phyloP scores from a whole-genome alignment of 78 protist species.

The Guillardia theta region DNA sequence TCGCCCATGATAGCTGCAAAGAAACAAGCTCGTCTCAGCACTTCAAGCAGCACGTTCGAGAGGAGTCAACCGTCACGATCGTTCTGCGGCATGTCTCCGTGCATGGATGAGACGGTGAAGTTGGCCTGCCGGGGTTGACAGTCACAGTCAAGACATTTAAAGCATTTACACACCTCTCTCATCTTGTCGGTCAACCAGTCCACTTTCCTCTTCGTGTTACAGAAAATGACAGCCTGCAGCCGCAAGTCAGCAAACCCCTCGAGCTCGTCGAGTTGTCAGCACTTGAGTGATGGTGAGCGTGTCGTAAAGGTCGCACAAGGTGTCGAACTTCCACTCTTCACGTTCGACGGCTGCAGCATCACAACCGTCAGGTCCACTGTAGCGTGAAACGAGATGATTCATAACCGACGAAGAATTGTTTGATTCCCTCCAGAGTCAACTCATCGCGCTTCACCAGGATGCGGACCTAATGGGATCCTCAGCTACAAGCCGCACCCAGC shows the following conservation, averaged over 20 bases:
- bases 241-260: not conserved
- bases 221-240: conserved; percentile 90
- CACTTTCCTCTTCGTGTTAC: conserved; percentile 88
- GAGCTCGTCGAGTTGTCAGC: not conserved
- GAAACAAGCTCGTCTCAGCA: not conserved
- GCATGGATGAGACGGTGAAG: conserved; percentile 93
- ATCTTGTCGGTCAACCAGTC: conserved; percentile 87
- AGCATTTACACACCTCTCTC: too few relatives aligned
- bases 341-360: conserved; percentile 92
- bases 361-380: too few relatives aligned
- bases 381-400: too few relatives aligned
- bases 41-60: too few relatives aligned
- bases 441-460: conserved; percentile 98
- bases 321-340: conserved; percentile 99
- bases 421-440: conserved; percentile 92
- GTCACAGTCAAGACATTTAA: too few relatives aligned
- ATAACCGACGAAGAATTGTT: conserved; percentile 96
- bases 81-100: conserved; percentile 85
- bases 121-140: too few relatives aligned
- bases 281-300: conserved; percentile 94
- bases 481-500: too few relatives aligned
- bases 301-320: conserved; percentile 98
- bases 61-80: too few relatives aligned
- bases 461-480: conserved; percentile 85
- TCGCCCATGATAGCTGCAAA: conserved; percentile 79